phyloP scores from a whole-genome alignment of 148 eudicot species.

The Chenopodium berlandieri region DNA sequence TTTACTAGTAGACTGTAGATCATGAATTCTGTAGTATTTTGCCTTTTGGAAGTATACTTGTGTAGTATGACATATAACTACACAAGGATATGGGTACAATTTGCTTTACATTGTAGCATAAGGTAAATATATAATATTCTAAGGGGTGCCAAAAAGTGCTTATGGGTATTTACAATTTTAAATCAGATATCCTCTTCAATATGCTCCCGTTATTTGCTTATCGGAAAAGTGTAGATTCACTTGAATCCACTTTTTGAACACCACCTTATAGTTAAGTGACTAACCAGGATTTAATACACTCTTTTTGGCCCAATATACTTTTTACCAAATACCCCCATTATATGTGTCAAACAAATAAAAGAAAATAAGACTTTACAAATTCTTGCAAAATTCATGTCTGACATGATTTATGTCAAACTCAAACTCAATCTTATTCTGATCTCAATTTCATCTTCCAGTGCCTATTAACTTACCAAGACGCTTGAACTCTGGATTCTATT shows the following conservation, averaged over 20 bases:
- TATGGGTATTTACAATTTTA: neutral
- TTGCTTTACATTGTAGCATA: neutral
- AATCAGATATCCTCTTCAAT: neutral
- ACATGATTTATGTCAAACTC: neutral
- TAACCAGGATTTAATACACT: neutral
- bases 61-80: neutral
- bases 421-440: constrained; percentile 7
- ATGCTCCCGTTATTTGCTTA: neutral
- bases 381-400: neutral
- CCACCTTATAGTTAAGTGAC: neutral
- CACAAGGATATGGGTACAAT: neutral
- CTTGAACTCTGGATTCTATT: constrained; percentile 94
- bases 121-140: no score
- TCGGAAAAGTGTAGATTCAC: neutral
- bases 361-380: neutral
- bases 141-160: no score
- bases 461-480: constrained; percentile 89
- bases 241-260: neutral
- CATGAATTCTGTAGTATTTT: neutral
- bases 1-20: neutral
- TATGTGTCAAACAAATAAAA: neutral
- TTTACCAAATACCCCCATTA: neutral
- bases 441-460: constrained; percentile 43
- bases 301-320: neutral
- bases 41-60: neutral